phyloP scores from a whole-genome alignment of 805 yeast genomes.

The Metschnikowia cerradonensis region DNA sequence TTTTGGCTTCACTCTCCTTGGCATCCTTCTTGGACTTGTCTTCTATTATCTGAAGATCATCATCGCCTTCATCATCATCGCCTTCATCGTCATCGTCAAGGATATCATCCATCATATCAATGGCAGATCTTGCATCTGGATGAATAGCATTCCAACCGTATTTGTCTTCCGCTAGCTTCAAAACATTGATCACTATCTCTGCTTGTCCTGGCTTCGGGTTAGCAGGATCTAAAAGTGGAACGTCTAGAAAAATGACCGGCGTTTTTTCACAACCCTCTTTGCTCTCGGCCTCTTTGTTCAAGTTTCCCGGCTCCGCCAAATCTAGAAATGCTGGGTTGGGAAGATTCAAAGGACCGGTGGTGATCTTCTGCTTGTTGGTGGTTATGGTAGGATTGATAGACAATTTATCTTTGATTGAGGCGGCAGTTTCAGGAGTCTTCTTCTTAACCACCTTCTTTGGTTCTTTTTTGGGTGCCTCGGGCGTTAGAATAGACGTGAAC shows the following conservation, averaged over 20 bases:
- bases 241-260: constrained; percentile 53
- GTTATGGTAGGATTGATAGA: constrained; percentile 22
- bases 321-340: constrained; percentile 18
- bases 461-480: constrained; percentile 9
- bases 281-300: constrained; percentile 7
- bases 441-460: constrained; percentile 15
- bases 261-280: constrained; percentile 15
- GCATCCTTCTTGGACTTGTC: constrained; percentile 9
- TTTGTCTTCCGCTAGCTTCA: constrained; percentile 73
- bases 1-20: constrained; percentile 26
- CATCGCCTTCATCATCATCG: constrained; percentile 45
- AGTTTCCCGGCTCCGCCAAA: constrained; percentile 8
- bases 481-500: background rate
- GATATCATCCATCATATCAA: constrained; percentile 48
- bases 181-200: constrained; percentile 66
- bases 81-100: constrained; percentile 48
- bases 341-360: constrained; percentile 6
- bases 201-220: constrained; percentile 54
- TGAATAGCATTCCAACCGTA: constrained; percentile 75
- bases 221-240: constrained; percentile 46
- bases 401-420: constrained; percentile 13
- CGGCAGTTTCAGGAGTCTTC: constrained; percentile 18
- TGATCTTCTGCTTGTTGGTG: constrained; percentile 17
- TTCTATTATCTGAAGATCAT: constrained; percentile 28
- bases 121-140: constrained; percentile 59